Conservation (phyloP, 2,329 filamentous ascomycete species). For the Chrysoporthe cubensis region DNA sequence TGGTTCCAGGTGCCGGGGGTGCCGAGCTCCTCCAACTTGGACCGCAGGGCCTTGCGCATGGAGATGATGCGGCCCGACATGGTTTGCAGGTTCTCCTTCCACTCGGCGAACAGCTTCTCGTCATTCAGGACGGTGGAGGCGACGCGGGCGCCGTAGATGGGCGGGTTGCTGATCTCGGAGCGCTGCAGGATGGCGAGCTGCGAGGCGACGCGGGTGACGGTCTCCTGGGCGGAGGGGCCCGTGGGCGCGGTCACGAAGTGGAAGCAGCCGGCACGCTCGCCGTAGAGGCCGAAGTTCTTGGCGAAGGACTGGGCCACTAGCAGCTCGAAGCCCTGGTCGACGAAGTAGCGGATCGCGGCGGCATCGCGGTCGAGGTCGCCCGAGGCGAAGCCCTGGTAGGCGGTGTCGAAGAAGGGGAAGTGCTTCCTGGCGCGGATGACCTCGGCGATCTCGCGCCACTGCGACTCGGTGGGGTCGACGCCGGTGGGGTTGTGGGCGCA, state of each 20-base stretch:
- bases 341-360: constrained; percentile 91
- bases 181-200: constrained; percentile 95
- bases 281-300: constrained; percentile 98
- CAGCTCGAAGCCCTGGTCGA: constrained; percentile 88
- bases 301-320: constrained; percentile 92
- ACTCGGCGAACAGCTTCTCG: constrained; percentile 78
- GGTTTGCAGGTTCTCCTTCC: constrained; percentile 87
- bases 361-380: constrained; percentile 84
- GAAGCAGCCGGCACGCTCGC: constrained; percentile 94
- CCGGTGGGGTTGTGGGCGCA: constrained; percentile 99
- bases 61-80: constrained; percentile 95
- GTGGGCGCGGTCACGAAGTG: constrained; percentile 83
- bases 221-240: constrained; percentile 62
- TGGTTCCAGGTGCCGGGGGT: constrained; percentile 95
- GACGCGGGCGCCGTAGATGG: constrained; percentile 90
- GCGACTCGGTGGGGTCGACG: constrained; percentile 89
- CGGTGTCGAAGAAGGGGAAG: constrained; percentile 98
- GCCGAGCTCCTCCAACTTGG: constrained; percentile 79
- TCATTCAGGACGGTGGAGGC: constrained; percentile 86
- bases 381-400: constrained; percentile 97
- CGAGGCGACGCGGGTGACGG: constrained; percentile 70
- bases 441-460: constrained; percentile 88
- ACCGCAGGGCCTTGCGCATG: constrained; percentile 81
- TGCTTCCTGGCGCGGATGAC: constrained; percentile 78
- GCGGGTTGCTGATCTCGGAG: constrained; percentile 96